Evolutionary conservation across 805 yeast species (phyloP).

Genomic region (Candida koratica): DNA sequence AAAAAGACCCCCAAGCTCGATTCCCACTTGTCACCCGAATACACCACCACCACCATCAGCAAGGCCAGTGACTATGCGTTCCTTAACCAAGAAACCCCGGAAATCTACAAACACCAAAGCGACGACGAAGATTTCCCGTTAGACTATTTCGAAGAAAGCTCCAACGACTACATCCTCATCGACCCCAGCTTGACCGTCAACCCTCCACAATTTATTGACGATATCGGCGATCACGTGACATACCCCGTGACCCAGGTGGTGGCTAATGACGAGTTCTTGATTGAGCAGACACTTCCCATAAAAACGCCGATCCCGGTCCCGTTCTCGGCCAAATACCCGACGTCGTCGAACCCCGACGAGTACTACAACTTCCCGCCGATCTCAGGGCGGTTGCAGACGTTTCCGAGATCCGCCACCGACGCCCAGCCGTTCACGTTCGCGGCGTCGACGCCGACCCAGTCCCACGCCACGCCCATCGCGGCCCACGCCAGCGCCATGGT

Average conservation of each 20-base stretch:
- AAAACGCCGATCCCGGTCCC: slow-evolving; percentile 28
- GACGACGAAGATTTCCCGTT: slow-evolving; percentile 62
- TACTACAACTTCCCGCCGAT: slow-evolving; percentile 17
- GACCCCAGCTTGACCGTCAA: slow-evolving; percentile 16
- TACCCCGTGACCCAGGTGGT: slow-evolving; percentile 28
- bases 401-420: slow-evolving; percentile 13
- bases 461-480: slow-evolving; percentile 1
- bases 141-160: slow-evolving; percentile 46
- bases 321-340: slow-evolving; percentile 12
- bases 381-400: slow-evolving; percentile 23
- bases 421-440: not conserved
- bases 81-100: slow-evolving; percentile 20
- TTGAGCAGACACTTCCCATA: slow-evolving; percentile 49
- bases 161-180: slow-evolving; percentile 24
- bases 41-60: slow-evolving; percentile 11
- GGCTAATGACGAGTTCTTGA: slow-evolving; percentile 43
- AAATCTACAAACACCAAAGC: slow-evolving; percentile 46
- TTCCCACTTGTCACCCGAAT: slow-evolving; percentile 10
- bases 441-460: slow-evolving; percentile 3
- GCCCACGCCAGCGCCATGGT: slow-evolving; percentile 1
- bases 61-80: slow-evolving; percentile 18
- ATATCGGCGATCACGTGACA: slow-evolving; percentile 16
- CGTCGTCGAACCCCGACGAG: slow-evolving; percentile 8
- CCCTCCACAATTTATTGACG: slow-evolving; percentile 17
- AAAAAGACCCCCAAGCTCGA: slow-evolving; percentile 8